Base-by-base conservation (phyloP, 176 grass and related monocot species). In the Cocos nucifera region DNA sequence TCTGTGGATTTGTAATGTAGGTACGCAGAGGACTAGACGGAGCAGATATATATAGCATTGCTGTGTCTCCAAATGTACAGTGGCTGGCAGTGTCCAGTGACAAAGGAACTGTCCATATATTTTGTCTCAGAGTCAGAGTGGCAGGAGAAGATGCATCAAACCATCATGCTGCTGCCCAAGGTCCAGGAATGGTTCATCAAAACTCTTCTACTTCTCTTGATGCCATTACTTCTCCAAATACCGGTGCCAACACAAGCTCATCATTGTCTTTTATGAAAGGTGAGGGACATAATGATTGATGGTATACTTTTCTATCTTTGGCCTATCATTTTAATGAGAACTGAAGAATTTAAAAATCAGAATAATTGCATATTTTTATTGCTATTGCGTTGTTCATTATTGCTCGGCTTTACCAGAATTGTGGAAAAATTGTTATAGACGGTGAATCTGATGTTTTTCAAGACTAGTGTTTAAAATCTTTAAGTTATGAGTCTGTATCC, bases 71-170 rank as follows among this genome's bases (percentile, higher is more conserved):
- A 61, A 56, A 90, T 1, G 2, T 84, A 62, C 60, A 82, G 77
- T 90, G 86, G 86, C 35, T 95, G 56, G 86, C 83, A 21, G 24
- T 25, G 24, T 25, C 24, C 24, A 25, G 24, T 25, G 78, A 82
- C 68, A 95, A 78, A 76, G 83, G 83, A 62, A 90, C 83, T 6
- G 59, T 95, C 27, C 86, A 95, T 75, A 71, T 90, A 20, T 95
- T 95, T 57, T 73, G 72, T 61, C 62, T 95, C 52, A 76, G 71
- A 50, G 35, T 70, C 25, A 63, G 62, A 64, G 25, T 15, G 65
- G 25, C 69, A 16, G 52, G 19, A 30, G 75, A 79, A 58, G 70
- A 81, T 55, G 78, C 22, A 44, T 66, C 51, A 5, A 70, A 50
- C 39, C 65, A 69, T 57, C 49, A 78, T 52, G 24, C 75, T 73